These are phyloP conservation scores for Metschnikowia gruessii DNA, from an alignment of 805 yeast species.

Conservation along the genomic window DNA sequence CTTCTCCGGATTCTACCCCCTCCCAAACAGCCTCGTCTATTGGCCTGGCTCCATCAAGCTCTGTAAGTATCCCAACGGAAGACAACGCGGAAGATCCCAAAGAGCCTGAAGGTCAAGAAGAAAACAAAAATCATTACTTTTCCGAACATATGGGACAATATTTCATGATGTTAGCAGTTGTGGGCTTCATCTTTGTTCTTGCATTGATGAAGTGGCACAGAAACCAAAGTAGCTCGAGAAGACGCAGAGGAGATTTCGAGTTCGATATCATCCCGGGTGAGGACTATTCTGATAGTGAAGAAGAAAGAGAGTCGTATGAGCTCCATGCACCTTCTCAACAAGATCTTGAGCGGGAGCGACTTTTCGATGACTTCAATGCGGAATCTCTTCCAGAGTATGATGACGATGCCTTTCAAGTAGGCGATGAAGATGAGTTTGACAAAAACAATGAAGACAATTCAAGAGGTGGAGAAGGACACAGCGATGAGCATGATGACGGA, in stretches of 20 bases:
- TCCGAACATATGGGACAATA: constrained; percentile 56
- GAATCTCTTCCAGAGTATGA: constrained; percentile 36
- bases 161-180: constrained; percentile 53
- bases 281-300: constrained; percentile 44
- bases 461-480: constrained; percentile 6
- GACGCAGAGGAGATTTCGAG: constrained; percentile 70
- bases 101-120: constrained; percentile 30
- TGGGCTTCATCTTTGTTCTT: constrained; percentile 55
- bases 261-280: constrained; percentile 76
- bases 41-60: constrained; percentile 2
- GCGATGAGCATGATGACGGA: constrained; percentile 1
- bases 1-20: not conserved
- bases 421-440: constrained; percentile 32
- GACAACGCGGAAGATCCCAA: constrained; percentile 3
- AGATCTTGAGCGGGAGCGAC: constrained; percentile 39
- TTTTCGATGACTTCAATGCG: constrained; percentile 42
- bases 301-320: constrained; percentile 36
- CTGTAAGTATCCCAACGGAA: not conserved
- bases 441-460: constrained; percentile 2
- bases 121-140: constrained; percentile 34
- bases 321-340: constrained; percentile 24
- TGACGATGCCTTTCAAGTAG: constrained; percentile 41
- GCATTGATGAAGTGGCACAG: constrained; percentile 44
- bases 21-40: not conserved
- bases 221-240: constrained; percentile 37